A percentile compares a stretch with the other conserved stretches of the same genome.
Evolutionary conservation across 495 filamentous ascomycete species (phyloP).

Genomic region (Hypoxylon fragiforme): DNA sequence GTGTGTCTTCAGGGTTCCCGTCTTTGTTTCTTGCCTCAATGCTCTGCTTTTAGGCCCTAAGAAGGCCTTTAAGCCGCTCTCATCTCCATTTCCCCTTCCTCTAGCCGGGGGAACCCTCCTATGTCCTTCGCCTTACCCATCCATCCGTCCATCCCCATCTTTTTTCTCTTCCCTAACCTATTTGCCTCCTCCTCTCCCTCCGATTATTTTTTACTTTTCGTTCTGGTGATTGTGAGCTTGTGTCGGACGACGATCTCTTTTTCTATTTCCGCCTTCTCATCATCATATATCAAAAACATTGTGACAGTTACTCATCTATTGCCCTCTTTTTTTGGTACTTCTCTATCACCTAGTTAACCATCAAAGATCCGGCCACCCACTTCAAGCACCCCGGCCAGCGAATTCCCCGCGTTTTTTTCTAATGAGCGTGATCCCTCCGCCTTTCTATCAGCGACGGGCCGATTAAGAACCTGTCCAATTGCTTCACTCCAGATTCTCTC

Average conservation of each 20-base stretch:
- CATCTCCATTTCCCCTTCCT: slow-evolving; percentile 27
- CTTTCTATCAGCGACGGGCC: slow-evolving; percentile 40
- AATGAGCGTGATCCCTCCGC: slow-evolving; percentile 40
- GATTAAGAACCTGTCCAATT: slow-evolving; percentile 38
- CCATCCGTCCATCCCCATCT: slow-evolving; percentile 25
- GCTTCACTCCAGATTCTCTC: slow-evolving; percentile 35
- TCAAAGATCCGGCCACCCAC: slow-evolving; percentile 9
- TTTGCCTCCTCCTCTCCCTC: slow-evolving; percentile 12
- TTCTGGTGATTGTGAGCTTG: slow-evolving; percentile 12
- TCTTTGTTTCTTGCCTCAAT: slow-evolving; percentile 28
- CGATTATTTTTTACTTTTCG: slow-evolving; percentile 8
- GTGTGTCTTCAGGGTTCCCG: slow-evolving; percentile 19
- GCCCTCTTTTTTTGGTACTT: slow-evolving; percentile 9
- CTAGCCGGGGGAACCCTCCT: slow-evolving; percentile 23
- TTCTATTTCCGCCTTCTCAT: slow-evolving; percentile 11
- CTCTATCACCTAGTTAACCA: slow-evolving; percentile 3
- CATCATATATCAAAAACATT: slow-evolving; percentile 11
- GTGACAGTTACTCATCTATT: slow-evolving; percentile 14
- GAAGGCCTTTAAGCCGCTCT: slow-evolving; percentile 27
- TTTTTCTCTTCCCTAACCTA: slow-evolving; percentile 21
- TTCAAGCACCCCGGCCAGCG: slow-evolving; percentile 27
- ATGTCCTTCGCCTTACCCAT: slow-evolving; percentile 18
- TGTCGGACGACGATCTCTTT: slow-evolving; percentile 24
- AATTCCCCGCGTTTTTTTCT: slow-evolving; percentile 42
- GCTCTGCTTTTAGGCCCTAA: slow-evolving; percentile 15